Evolutionary conservation across 768 basidiomycete genomes (phyloP), one percentile per base, ranked within the genome.

Genomic region (Myochromella boudieri): DNA sequence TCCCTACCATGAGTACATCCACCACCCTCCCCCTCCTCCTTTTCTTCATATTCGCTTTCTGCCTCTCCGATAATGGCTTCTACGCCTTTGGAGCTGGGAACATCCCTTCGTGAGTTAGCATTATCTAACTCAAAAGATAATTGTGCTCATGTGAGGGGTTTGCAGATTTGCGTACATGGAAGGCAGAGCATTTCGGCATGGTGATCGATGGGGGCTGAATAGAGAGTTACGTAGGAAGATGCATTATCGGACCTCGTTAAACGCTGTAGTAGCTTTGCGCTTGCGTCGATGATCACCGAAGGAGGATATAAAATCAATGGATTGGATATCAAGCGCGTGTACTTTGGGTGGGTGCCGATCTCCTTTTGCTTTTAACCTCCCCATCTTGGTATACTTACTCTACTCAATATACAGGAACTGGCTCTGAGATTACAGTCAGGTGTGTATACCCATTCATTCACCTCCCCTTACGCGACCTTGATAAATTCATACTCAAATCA

Each of bases 401-500:
- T 36, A 22, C 48, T 28, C 29, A 46, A n/a, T n/a, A n/a, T n/a
- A 25, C 54, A 87, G 87, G 6, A 91, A 91, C 61, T 92, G 91
- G 91, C 75, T 95, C 27, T 75, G 93, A 29, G 92, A 95, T 68
- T 95, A 93, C 66, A 87, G 85, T 56, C 86, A 87, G 70, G 82
- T 79, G n/a, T n/a, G n/a, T n/a, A n/a, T n/a, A n/a, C 11, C 3
- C 17, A 9, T 8, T 24, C 28, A 11, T 32, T n/a, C n/a, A n/a
- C n/a, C n/a, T n/a, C n/a, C n/a, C n/a, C n/a, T n/a, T n/a, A n/a
- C n/a, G n/a, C n/a, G n/a, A n/a, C n/a, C n/a, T n/a, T n/a, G n/a
- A 37, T 44, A 31, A 26, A 42, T 40, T 40, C 11, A 14, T 38
- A 26, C 28, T 26, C 3, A 12, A 15, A 45, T n/a, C 42, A 91